Percentiles rank a stretch among this genome's conserved stretches.
These are phyloP conservation scores for Solanum phureja DNA, from an alignment of 257 asterid genomes.

Conservation along the genomic window DNA sequence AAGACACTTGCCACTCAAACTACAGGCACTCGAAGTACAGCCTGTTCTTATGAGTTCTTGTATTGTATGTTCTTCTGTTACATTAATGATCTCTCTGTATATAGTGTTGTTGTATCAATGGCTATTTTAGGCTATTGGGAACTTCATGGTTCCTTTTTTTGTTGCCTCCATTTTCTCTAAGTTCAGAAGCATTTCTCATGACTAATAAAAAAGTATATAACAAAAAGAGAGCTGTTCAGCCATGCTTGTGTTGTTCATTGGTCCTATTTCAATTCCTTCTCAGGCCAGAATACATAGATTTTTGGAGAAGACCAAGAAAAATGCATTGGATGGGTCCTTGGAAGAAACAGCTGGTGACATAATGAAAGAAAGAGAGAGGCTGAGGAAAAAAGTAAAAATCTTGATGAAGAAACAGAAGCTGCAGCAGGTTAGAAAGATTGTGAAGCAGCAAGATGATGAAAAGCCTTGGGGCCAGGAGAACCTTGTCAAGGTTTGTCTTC, in stretches of 20 bases:
- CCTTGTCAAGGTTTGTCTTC: slow-evolving; percentile 61
- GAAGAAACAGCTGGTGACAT: slow-evolving; percentile 41
- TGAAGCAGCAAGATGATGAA: slow-evolving; percentile 48
- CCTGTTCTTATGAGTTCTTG: background rate
- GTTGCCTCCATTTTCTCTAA: background rate
- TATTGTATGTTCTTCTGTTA: background rate
- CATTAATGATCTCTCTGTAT: background rate
- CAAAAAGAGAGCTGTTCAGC: background rate
- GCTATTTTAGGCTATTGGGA: background rate
- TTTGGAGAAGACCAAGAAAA: slow-evolving; percentile 66
- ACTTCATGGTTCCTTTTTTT: background rate
- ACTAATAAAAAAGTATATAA: background rate
- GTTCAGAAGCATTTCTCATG: background rate
- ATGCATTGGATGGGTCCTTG: slow-evolving; percentile 42
- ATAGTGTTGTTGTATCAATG: background rate
- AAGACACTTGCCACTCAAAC: background rate
- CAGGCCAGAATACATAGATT: slow-evolving; percentile 82
- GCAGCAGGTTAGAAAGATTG: slow-evolving; percentile 58
- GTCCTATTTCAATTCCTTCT: slow-evolving; percentile 8
- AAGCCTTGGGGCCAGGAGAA: slow-evolving; percentile 86
- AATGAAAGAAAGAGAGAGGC: slow-evolving; percentile 41
- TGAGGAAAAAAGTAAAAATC: slow-evolving; percentile 51
- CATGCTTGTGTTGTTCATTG: background rate
- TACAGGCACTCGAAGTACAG: background rate
- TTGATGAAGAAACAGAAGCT: slow-evolving; percentile 73